Evolutionary conservation across 208 protist species (phyloP).

Genomic region (Leishmania arabica): DNA sequence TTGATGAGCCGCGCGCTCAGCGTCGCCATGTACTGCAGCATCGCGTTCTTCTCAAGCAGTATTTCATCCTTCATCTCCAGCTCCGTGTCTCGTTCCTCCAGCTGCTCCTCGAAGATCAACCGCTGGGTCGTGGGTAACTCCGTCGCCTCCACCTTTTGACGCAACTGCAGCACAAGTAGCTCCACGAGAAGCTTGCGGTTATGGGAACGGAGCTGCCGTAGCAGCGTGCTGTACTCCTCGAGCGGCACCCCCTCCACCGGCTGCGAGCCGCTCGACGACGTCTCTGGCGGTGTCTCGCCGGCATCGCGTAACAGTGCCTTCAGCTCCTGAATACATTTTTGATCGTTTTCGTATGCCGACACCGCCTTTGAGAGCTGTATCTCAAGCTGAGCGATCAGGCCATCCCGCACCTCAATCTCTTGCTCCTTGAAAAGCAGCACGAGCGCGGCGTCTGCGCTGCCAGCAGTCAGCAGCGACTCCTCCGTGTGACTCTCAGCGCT

Average conservation of each 20-base stretch:
- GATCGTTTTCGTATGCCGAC: conserved; percentile 43
- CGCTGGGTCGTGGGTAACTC: conserved; percentile 7
- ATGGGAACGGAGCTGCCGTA: conserved; percentile 56
- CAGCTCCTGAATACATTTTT: conserved; percentile 46
- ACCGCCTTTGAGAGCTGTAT: conserved; percentile 44
- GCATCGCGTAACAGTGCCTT: conserved; percentile 35
- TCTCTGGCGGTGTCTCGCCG: conserved; percentile 32
- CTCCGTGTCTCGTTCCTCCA: conserved; percentile 70
- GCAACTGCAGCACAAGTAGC: conserved; percentile 37
- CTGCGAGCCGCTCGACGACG: conserved; percentile 19
- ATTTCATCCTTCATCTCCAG: conserved; percentile 79
- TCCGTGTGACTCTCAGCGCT: conserved; percentile 14
- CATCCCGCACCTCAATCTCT: conserved; percentile 64
- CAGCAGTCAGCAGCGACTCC: conserved; percentile 20
- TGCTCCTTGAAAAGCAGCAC: conserved; percentile 61
- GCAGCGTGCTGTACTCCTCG: conserved; percentile 68
- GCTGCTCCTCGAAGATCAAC: conserved; percentile 38
- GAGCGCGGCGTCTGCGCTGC: conserved; percentile 36
- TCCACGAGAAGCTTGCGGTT: conserved; percentile 49
- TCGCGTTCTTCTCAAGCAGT: conserved; percentile 75
- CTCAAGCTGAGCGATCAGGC: conserved; percentile 66
- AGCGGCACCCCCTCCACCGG: conserved; percentile 63
- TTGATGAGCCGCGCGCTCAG: conserved; percentile 65
- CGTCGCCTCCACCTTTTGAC: not conserved
- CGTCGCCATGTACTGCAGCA: conserved; percentile 77